Conservation (phyloP, 495 filamentous ascomycete species). For the Emericellopsis terricola region DNA sequence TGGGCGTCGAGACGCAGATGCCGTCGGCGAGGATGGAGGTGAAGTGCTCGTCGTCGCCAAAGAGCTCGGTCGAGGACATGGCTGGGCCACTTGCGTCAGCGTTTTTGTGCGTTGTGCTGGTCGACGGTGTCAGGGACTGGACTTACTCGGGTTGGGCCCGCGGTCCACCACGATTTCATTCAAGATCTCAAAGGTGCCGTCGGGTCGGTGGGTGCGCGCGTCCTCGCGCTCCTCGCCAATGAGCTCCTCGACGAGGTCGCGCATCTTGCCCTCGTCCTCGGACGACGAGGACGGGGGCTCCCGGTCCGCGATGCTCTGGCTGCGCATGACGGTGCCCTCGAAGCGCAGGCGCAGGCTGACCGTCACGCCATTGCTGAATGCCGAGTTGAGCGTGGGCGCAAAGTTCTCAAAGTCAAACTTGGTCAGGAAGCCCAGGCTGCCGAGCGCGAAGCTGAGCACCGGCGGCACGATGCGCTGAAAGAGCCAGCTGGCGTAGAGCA, state of each 20-base stretch:
- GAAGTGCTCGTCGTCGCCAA: conserved; percentile 91
- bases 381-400: conserved; percentile 45
- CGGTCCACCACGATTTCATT: conserved; percentile 87
- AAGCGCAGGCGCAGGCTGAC: conserved; percentile 81
- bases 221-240: conserved; percentile 71
- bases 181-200: conserved; percentile 69
- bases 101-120: neutral
- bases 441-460: conserved; percentile 76
- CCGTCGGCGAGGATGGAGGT: conserved; percentile 77
- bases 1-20: conserved; percentile 79
- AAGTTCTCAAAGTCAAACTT: conserved; percentile 82
- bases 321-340: conserved; percentile 89
- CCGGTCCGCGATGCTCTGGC: conserved; percentile 29
- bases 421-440: conserved; percentile 86
- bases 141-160: conserved; percentile 71
- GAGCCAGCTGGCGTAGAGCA: conserved; percentile 88
- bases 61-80: conserved; percentile 77
- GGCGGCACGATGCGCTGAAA: conserved; percentile 96
- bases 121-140: conserved; percentile 2
- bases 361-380: conserved; percentile 68
- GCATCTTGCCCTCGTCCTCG: conserved; percentile 13
- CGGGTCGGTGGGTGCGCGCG: conserved; percentile 62
- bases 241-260: conserved; percentile 77
- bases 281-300: conserved; percentile 3
- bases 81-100: conserved; percentile 22